These are phyloP conservation scores for Penicillium lividum DNA, from an alignment of 495 filamentous ascomycete species.

Conservation along the genomic window DNA sequence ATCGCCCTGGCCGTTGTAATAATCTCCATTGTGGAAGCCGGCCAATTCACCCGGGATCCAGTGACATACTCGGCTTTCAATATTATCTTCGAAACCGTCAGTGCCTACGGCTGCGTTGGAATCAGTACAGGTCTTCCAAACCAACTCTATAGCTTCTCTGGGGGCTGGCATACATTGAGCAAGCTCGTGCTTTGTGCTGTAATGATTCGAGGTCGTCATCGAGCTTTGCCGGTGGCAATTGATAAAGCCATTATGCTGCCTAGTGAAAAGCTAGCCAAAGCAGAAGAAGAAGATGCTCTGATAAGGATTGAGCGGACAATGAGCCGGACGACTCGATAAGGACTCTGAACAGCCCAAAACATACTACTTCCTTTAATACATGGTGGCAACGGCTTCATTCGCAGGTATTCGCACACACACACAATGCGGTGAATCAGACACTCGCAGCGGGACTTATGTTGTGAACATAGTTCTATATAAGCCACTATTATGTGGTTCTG, in stretches of 20 bases:
- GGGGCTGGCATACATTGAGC: slow-evolving; percentile 67
- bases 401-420: too few species aligned
- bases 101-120: slow-evolving; percentile 83
- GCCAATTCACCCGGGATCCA: slow-evolving; percentile 64
- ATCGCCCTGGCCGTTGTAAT: slow-evolving; percentile 70
- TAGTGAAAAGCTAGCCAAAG: slow-evolving; percentile 54
- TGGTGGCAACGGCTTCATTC: too few species aligned
- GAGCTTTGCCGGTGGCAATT: slow-evolving; percentile 78
- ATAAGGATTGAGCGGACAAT: slow-evolving; percentile 37
- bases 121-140: slow-evolving; percentile 71
- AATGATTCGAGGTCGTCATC: slow-evolving; percentile 75
- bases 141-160: slow-evolving; percentile 69
- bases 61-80: slow-evolving; percentile 80
- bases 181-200: slow-evolving; percentile 78
- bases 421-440: too few species aligned
- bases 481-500: too few species aligned
- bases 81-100: slow-evolving; percentile 81
- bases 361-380: not conserved
- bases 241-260: slow-evolving; percentile 78
- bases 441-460: too few species aligned
- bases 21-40: slow-evolving; percentile 72
- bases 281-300: slow-evolving; percentile 62
- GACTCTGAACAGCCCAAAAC: not conserved
- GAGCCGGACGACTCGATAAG: not conserved
- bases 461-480: too few species aligned